A percentile compares a stretch with the other conserved stretches of the same genome.
Conservation (phyloP, 495 filamentous ascomycete genomes). For the Trichoderma orchidacearum region DNA sequence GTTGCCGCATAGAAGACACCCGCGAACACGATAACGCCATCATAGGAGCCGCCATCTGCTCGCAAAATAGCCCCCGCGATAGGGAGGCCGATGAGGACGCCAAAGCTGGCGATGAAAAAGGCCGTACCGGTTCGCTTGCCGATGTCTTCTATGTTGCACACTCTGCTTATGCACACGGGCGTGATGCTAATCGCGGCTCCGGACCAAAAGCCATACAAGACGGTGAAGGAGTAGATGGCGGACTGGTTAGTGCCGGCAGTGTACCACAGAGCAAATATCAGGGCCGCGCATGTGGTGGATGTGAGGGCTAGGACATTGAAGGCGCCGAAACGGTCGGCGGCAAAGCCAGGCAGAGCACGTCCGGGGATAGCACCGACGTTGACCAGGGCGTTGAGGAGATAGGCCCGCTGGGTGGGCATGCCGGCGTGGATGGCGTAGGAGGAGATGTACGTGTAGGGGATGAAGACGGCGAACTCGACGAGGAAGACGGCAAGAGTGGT, state of each 20-base stretch:
- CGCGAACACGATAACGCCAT: not conserved
- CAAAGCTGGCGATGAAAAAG: conserved; percentile 83
- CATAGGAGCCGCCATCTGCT: not conserved
- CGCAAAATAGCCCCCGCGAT: conserved; percentile 67
- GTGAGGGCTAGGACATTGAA: conserved; percentile 41
- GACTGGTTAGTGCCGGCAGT: conserved; percentile 45
- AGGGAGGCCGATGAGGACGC: conserved; percentile 73
- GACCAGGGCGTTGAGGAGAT: conserved; percentile 35
- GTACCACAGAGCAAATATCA: conserved; percentile 71
- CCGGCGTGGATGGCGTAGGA: conserved; percentile 39
- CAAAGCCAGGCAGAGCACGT: conserved; percentile 52
- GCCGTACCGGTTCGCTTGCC: conserved; percentile 76
- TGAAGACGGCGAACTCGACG: conserved; percentile 35
- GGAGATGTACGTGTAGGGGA: conserved; percentile 30
- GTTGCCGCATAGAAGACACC: not conserved
- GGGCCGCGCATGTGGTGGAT: conserved; percentile 48
- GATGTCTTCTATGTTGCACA: conserved; percentile 77
- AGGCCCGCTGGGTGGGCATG: not conserved
- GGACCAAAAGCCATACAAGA: conserved; percentile 74
- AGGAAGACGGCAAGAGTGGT: conserved; percentile 35
- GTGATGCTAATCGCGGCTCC: conserved; percentile 77
- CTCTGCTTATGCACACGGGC: conserved; percentile 81
- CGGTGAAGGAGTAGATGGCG: conserved; percentile 54
- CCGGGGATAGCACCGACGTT: conserved; percentile 49
- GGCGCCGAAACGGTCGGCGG: conserved; percentile 50